These are phyloP conservation scores for Sclerotinia nivalis DNA, from an alignment of 2,329 filamentous ascomycete species.

Conservation along the genomic window DNA sequence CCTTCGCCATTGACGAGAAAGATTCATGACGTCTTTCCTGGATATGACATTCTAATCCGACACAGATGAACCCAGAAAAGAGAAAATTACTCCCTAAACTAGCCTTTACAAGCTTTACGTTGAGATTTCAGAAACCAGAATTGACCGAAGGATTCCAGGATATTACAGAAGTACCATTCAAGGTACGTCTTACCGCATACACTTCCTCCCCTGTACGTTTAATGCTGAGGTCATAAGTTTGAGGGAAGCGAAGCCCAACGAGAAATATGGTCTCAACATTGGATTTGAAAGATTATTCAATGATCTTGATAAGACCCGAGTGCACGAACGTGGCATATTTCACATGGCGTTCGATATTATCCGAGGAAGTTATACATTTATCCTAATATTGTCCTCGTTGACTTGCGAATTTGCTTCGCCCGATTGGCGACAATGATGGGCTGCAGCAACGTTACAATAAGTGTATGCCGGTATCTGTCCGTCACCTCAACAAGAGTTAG, in stretches of 20 bases:
- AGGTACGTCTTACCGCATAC: constrained; percentile 47
- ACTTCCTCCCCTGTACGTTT: constrained; percentile 23
- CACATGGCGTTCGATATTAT: constrained; percentile 17
- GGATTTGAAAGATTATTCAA: constrained; percentile 53
- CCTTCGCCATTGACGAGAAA: not conserved
- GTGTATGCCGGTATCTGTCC: constrained; percentile 15
- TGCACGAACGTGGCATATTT: constrained; percentile 17
- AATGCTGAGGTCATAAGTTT: constrained; percentile 33
- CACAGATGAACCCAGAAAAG: constrained; percentile 77
- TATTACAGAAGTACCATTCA: constrained; percentile 72
- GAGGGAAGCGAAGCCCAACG: constrained; percentile 59
- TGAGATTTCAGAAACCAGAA: constrained; percentile 71
- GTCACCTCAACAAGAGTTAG: not conserved
- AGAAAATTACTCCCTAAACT: constrained; percentile 71
- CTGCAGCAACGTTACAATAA: constrained; percentile 22
- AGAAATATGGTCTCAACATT: constrained; percentile 73
- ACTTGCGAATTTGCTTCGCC: constrained; percentile 7
- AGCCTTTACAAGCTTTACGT: constrained; percentile 75
- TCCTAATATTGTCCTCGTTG: constrained; percentile 4
- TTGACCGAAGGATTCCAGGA: constrained; percentile 81
- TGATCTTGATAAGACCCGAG: not conserved
- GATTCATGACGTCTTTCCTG: not conserved
- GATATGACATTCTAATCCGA: constrained; percentile 11
- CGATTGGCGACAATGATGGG: constrained; percentile 13
- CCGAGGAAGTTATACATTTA: constrained; percentile 15